Base-by-base conservation (phyloP, 73 alveolate species). In the Effrenium voratum region DNA sequence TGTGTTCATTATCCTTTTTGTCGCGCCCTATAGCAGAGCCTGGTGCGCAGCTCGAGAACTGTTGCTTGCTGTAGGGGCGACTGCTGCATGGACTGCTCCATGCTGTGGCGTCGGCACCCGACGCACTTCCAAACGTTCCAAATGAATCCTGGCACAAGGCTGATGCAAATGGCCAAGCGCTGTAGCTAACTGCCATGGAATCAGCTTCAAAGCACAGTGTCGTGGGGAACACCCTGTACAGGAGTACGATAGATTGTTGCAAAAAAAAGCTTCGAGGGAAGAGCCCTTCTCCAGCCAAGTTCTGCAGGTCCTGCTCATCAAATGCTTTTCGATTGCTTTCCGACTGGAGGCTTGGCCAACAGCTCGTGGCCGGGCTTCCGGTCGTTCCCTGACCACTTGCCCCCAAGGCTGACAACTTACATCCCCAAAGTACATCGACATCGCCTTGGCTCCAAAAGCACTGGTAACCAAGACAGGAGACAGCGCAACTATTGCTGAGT, bases 31-130 rank as follows among this genome's bases (percentile, higher is more conserved):
- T n/a, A n/a, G n/a, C n/a, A n/a, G n/a, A n/a, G n/a, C n/a, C n/a
- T n/a, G n/a, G n/a, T n/a, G n/a, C n/a, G n/a, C n/a, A n/a, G n/a
- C n/a, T n/a, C n/a, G n/a, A n/a, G n/a, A n/a, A n/a, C n/a, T n/a
- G n/a, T n/a, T n/a, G n/a, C n/a, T n/a, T n/a, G n/a, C n/a, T n/a
- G n/a, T n/a, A n/a, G n/a, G n/a, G n/a, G n/a, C n/a, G n/a, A n/a
- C n/a, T n/a, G n/a, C n/a, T n/a, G n/a, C n/a, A n/a, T n/a, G n/a
- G n/a, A n/a, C n/a, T n/a, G n/a, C n/a, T n/a, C n/a, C n/a, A n/a
- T n/a, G n/a, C n/a, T n/a, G n/a, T n/a, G 90, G 90, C 60, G 90
- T 79, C 10, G 90, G 68, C 43, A 79, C 90, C n/a, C 44, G 90
- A 8, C 90, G 90, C 44, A 79, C 32, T 66, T 79, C 90, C 68